These are phyloP conservation scores for Cicer yamashitae DNA, from an alignment of 306 rosid species.

Conservation along the genomic window DNA sequence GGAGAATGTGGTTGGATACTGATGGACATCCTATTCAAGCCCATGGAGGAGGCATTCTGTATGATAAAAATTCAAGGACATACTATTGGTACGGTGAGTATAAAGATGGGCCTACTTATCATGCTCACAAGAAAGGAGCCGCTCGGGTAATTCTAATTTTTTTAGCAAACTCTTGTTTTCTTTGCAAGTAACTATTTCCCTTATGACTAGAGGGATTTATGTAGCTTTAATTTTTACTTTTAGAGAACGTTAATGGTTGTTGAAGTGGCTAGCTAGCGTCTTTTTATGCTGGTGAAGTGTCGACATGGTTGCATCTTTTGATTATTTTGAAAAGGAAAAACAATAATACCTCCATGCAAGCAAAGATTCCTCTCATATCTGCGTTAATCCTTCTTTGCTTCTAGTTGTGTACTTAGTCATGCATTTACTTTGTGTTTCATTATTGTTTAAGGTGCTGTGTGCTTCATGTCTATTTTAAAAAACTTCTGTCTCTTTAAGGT, in stretches of 20 bases:
- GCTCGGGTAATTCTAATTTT: slow-evolving; percentile 77
- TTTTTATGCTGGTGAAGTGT: neutral
- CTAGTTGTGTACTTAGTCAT: slow-evolving; percentile 1
- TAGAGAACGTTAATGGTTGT: neutral
- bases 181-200: slow-evolving; percentile 31
- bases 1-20: slow-evolving; percentile 92
- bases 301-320: slow-evolving; percentile 35
- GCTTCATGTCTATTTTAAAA: slow-evolving; percentile 9
- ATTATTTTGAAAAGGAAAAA: neutral
- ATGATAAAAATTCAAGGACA: slow-evolving; percentile 67
- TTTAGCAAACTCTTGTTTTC: slow-evolving; percentile 27
- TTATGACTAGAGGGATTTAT: slow-evolving; percentile 33
- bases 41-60: slow-evolving; percentile 94
- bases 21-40: slow-evolving; percentile 95
- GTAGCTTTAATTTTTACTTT: slow-evolving; percentile 8
- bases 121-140: slow-evolving; percentile 80
- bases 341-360: slow-evolving; percentile 1
- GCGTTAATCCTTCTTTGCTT: slow-evolving; percentile 3
- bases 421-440: slow-evolving; percentile 20
- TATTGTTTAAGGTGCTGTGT: slow-evolving; percentile 13
- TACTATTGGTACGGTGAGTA: slow-evolving; percentile 99
- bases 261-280: neutral
- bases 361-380: slow-evolving; percentile 26
- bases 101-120: slow-evolving; percentile 94
- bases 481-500: slow-evolving; percentile 18